Evolutionary conservation across 2,329 filamentous ascomycete genomes (phyloP).

Genomic region (Fusarium brachygibbosum): DNA sequence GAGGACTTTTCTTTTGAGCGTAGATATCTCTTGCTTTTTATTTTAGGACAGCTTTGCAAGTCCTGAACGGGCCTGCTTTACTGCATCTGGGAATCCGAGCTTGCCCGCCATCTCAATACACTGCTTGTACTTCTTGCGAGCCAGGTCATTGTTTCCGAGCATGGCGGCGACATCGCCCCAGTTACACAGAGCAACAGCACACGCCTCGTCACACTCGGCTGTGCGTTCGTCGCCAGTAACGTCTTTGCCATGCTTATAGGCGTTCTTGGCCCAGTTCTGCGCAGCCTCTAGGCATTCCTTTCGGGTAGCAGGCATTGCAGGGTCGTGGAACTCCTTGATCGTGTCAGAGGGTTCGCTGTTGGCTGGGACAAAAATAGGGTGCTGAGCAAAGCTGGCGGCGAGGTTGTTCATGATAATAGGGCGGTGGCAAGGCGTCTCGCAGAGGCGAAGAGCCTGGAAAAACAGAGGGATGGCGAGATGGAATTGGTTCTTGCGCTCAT

Average conservation of each 20-base stretch:
- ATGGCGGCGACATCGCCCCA: conserved; percentile 87
- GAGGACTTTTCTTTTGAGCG: background rate
- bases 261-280: conserved; percentile 83
- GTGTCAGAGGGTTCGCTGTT: conserved; percentile 48
- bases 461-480: conserved; percentile 89
- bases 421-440: conserved; percentile 77
- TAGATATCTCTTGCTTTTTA: conserved; percentile 8
- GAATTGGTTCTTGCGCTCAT: conserved; percentile 79
- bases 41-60: conserved; percentile 55
- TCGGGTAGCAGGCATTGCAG: conserved; percentile 61
- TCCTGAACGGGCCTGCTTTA: conserved; percentile 66
- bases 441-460: conserved; percentile 83
- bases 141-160: conserved; percentile 74
- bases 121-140: conserved; percentile 76
- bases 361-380: conserved; percentile 59
- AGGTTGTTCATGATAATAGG: conserved; percentile 91
- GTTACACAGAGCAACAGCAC: conserved; percentile 87
- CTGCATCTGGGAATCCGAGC: conserved; percentile 65
- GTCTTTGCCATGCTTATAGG: conserved; percentile 74
- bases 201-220: conserved; percentile 86
- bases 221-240: conserved; percentile 76
- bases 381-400: conserved; percentile 79
- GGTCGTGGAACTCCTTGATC: conserved; percentile 48
- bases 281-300: conserved; percentile 77
- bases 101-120: conserved; percentile 72